Evolutionary conservation across 2,329 filamentous ascomycete species (phyloP), one percentile per base, ranked within the genome.

Genomic region (Penicillium sp.): DNA sequence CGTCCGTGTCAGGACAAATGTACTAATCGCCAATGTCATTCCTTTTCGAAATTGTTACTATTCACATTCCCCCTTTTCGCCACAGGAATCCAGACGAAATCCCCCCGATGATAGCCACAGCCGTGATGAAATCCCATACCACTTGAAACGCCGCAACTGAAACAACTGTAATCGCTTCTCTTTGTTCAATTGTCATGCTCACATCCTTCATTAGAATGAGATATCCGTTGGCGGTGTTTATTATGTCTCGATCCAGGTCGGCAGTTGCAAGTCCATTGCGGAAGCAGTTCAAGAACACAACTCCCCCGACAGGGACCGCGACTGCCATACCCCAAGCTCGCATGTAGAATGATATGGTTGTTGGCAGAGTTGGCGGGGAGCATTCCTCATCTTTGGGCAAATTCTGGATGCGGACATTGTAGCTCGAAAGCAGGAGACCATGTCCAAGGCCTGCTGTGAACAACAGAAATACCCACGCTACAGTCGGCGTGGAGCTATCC

Each of bases 291-390:
- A 78, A 66, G 46, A 80, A 74, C 8, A 79, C 59, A 1, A 72
- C 67, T 6, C 69, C 71, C 3, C 72, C 68, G 9, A 75, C 59
- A 18, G 75, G 74, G 6, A 80, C 69, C 10, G 77, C 77, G 25
- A 77, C 55, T 12, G 72, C 72, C 76, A 78, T 77, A 2, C 79
- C 78, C 53, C 79, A 68, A 6, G 69, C 73, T 23, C 60, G 55
- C 56, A 58, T 54, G 12, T 60, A 60, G 34, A 57, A 53, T 3
- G 62, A 57, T 6, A 65, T 50, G 3, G 54, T 54, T 18, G 52
- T 55, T 13, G 63, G 63, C 15, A 57, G 48, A 1, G 46, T 62
- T 2, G 62, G 48, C 69, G 69, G 13, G 72, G 65, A 58, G 74
- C 72, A 1, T 64, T 68, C 57, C 72, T 76, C 73, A 72, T 75